Percentiles rank a stretch among this genome's conserved stretches.
Evolutionary conservation across 345 rosid species (phyloP).

Genomic region (Brassica rapa): DNA sequence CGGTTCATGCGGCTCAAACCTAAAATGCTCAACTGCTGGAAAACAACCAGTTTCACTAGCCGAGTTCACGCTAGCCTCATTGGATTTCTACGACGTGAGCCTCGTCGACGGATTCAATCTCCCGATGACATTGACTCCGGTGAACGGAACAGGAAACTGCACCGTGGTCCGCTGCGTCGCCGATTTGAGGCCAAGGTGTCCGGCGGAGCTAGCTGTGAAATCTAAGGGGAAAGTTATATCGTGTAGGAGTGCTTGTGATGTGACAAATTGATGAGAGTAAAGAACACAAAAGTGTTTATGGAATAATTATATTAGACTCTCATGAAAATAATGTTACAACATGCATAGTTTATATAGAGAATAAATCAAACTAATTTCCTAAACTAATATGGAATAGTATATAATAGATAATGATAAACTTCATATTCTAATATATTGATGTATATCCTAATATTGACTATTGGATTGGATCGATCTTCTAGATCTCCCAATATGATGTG

Average conservation of each 20-base stretch:
- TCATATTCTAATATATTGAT: too few species aligned
- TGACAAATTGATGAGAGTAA: too few species aligned
- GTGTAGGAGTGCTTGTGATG: constrained; percentile 94
- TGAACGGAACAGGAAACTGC: constrained; percentile 73
- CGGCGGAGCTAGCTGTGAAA: constrained; percentile 60
- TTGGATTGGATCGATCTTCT: too few species aligned
- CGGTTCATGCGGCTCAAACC: constrained; percentile 64
- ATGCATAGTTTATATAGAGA: too few species aligned
- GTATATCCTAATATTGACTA: too few species aligned
- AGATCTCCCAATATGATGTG: constrained; percentile 33
- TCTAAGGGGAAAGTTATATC: constrained; percentile 56
- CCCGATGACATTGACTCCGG: constrained; percentile 59
- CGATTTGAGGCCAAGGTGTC: constrained; percentile 61
- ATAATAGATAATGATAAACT: too few species aligned
- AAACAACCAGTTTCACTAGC: constrained; percentile 75
- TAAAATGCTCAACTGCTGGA: constrained; percentile 65
- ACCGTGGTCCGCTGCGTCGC: constrained; percentile 58
- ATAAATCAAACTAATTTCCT: too few species aligned
- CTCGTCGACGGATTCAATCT: constrained; percentile 86
- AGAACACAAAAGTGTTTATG: too few species aligned
- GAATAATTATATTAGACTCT: too few species aligned
- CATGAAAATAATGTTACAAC: too few species aligned
- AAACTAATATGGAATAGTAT: too few species aligned
- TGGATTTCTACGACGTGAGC: constrained; percentile 87
- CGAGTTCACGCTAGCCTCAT: constrained; percentile 61